Evolutionary conservation across 2,329 filamentous ascomycete genomes (phyloP).

Genomic region (Cordyceps farinosa): DNA sequence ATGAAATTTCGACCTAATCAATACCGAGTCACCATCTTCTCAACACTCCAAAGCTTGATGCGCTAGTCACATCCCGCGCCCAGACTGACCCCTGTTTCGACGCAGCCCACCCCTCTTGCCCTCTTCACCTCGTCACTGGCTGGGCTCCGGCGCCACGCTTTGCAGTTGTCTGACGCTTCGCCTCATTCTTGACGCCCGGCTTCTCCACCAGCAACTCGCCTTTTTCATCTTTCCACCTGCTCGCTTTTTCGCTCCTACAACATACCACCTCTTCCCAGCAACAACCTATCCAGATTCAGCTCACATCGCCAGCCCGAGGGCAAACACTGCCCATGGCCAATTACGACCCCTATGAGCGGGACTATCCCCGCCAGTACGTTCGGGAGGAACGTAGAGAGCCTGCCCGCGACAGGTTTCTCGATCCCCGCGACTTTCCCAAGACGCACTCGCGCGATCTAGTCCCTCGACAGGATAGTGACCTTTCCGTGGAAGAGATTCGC

Average conservation of each 20-base stretch:
- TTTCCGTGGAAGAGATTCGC: conserved; percentile 76
- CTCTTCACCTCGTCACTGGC: conserved; percentile 7
- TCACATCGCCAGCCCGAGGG: background rate
- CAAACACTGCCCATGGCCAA: conserved; percentile 34
- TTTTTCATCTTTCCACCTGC: conserved; percentile 5
- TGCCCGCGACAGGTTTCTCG: conserved; percentile 50
- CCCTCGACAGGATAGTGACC: conserved; percentile 66
- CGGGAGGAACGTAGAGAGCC: conserved; percentile 52
- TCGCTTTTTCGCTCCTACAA: conserved; percentile 3
- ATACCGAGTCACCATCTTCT: background rate
- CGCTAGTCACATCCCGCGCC: background rate
- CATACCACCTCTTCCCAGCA: conserved; percentile 18
- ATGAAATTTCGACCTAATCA: conserved; percentile 1
- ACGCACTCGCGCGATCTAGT: conserved; percentile 51
- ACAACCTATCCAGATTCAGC: background rate
- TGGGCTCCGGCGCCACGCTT: conserved; percentile 8
- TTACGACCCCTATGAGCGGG: conserved; percentile 55
- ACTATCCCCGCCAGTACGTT: conserved; percentile 49
- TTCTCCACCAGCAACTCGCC: conserved; percentile 11
- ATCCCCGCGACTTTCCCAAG: conserved; percentile 48
- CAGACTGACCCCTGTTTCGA: background rate
- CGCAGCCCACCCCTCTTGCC: conserved; percentile 4
- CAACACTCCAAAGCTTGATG: background rate
- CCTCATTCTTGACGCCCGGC: conserved; percentile 10
- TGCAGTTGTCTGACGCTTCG: conserved; percentile 16